Evolutionary conservation across 441 rosid species (phyloP).

Genomic region (Viola pubescens): DNA sequence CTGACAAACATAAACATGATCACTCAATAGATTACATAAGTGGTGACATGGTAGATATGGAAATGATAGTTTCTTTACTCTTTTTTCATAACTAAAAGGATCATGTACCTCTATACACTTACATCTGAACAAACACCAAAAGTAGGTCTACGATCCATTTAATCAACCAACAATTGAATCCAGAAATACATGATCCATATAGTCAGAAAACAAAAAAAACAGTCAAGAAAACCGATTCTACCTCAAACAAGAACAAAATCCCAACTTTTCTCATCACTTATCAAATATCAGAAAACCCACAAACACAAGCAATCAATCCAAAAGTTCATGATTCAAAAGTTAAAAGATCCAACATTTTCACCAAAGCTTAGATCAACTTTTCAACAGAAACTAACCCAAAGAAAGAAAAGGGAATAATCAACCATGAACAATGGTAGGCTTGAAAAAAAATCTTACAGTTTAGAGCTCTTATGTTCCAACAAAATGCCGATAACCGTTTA

Average conservation of each 20-base stretch:
- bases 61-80: too few relatives aligned
- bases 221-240: not conserved
- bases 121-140: too few relatives aligned
- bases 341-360: slow-evolving; percentile 3
- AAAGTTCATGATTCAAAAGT: not conserved
- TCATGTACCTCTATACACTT: too few relatives aligned
- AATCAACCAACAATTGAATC: too few relatives aligned
- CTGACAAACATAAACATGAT: too few relatives aligned
- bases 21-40: too few relatives aligned
- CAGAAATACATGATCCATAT: not conserved
- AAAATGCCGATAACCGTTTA: not conserved
- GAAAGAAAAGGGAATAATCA: not conserved
- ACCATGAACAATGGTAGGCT: not conserved
- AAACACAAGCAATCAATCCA: not conserved
- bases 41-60: too few relatives aligned
- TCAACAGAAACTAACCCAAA: not conserved
- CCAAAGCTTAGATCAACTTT: not conserved
- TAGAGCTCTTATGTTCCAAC: too few relatives aligned
- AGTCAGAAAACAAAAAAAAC: not conserved
- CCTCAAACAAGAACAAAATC: not conserved
- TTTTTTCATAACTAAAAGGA: too few relatives aligned
- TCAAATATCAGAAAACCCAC: not conserved
- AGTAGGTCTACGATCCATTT: too few relatives aligned
- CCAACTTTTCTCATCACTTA: not conserved
- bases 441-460: too few relatives aligned